Base-by-base conservation (phyloP, 352 stramenopile species). In the Phytopythium helicoides region DNA sequence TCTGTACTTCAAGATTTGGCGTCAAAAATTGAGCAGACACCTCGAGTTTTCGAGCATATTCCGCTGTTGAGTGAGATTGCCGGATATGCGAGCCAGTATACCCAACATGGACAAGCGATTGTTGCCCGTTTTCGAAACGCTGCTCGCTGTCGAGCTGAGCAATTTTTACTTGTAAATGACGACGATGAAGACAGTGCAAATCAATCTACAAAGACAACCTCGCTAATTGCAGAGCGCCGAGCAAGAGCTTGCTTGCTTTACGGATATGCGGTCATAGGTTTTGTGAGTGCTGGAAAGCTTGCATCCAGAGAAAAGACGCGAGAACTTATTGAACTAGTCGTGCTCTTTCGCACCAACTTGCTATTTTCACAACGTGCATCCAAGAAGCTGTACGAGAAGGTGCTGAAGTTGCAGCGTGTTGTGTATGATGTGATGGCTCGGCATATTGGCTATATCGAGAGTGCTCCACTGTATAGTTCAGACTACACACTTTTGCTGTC, bases 211-310 rank as follows among this genome's bases (percentile, higher is more conserved):
- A 33, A 10, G 28, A 33, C 45, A 31, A 45, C 48, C 33, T n/a
- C 0, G 37, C 48, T 48, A 36, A 58, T 62, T 25, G 51, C 44
- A 26, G 44, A 62, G n/a, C 52, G 73, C 7, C 67, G 73, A 1
- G 54, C 52, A 10, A 79, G 68, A 18, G 64, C 77, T 21, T 80
- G 71, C 35, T 8, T 82, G 19, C 38, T 84, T 8, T 83, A 77
- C 42, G 68, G 63, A 3, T 81, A 60, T 25, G 73, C 71, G 3
- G 45, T 89, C 12, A 39, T 74, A 1, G 31, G 65, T 4, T 77
- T 72, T 36, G 3, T 54, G 34, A 15, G 60, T 39, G 26, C 64
- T 22, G 62, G 60, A 41, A n/a, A 23, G 0, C 28, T 54, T 11
- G 2, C 16, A 15, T 2, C 12, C 1, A 22, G 56, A 6, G 26